Conservation (phyloP, 768 basidiomycete genomes). For the Rhodotorula diobovata region DNA sequence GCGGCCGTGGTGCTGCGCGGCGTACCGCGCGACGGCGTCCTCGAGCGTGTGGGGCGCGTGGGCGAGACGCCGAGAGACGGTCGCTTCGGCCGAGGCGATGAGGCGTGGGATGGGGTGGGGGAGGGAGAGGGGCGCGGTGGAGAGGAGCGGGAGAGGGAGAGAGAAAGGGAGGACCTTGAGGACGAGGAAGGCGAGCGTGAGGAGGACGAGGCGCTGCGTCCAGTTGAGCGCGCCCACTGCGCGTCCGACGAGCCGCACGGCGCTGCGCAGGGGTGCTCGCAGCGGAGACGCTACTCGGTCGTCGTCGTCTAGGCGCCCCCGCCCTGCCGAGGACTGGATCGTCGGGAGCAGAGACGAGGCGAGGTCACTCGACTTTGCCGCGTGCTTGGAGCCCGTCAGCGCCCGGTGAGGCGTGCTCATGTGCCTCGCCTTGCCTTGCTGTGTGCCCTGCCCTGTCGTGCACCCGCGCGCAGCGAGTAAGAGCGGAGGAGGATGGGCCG, state of each 20-base stretch:
- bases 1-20: background rate
- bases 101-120: conserved; percentile 1
- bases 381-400: background rate
- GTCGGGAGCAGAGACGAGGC: background rate
- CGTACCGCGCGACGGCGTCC: background rate
- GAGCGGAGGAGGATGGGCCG: no score
- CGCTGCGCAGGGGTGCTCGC: background rate
- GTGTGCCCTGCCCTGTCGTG: background rate
- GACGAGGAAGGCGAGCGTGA: background rate
- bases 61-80: background rate
- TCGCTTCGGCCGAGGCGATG: background rate
- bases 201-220: conserved; percentile 9
- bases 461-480: background rate
- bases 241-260: background rate
- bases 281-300: background rate
- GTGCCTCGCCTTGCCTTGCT: background rate
- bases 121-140: background rate
- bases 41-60: background rate
- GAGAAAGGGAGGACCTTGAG: background rate
- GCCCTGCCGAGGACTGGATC: no score
- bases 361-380: background rate
- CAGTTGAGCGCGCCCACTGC: background rate
- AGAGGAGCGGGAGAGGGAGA: background rate
- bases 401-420: background rate
- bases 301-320: background rate